Conservation (phyloP, 2,329 filamentous ascomycete species). For the Mariannaea elegans region DNA sequence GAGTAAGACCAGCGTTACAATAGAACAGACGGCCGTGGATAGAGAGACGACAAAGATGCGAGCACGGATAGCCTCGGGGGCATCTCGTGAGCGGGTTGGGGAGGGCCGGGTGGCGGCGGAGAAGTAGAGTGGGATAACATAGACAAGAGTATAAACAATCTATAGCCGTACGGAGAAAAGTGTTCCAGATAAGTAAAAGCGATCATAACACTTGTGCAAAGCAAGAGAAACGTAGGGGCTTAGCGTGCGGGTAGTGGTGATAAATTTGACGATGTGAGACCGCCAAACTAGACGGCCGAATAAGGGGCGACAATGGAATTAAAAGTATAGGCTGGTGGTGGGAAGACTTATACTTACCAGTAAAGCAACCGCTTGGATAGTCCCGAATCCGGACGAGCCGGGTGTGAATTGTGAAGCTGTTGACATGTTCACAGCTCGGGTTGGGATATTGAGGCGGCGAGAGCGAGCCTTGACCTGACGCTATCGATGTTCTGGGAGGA, state of each 20-base stretch:
- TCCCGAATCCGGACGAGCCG: constrained; percentile 28
- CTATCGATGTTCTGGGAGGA: not conserved
- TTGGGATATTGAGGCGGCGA: no score
- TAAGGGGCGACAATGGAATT: not conserved
- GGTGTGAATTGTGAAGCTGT: constrained; percentile 15
- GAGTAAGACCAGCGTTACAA: constrained; percentile 70
- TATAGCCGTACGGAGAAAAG: constrained; percentile 13
- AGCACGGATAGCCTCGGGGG: constrained; percentile 86
- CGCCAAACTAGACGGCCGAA: not conserved
- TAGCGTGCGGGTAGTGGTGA: not conserved
- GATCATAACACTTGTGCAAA: not conserved
- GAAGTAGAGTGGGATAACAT: constrained; percentile 91
- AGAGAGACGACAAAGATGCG: constrained; percentile 82
- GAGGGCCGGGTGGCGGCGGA: constrained; percentile 83
- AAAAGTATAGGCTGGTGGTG: constrained; percentile 5
- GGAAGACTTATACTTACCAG: constrained; percentile 31
- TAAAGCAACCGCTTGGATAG: constrained; percentile 35
- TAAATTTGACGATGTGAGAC: not conserved
- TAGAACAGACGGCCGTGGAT: constrained; percentile 75
- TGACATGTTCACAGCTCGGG: not conserved
- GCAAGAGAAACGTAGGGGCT: not conserved
- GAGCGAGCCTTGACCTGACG: not conserved
- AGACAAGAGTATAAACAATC: constrained; percentile 86
- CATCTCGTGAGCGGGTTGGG: constrained; percentile 81
- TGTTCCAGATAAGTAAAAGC: constrained; percentile 16